A percentile compares a stretch with the other conserved stretches of the same genome.
Conservation (phyloP, 2,329 filamentous ascomycete genomes). For the Fusarium sp. region DNA sequence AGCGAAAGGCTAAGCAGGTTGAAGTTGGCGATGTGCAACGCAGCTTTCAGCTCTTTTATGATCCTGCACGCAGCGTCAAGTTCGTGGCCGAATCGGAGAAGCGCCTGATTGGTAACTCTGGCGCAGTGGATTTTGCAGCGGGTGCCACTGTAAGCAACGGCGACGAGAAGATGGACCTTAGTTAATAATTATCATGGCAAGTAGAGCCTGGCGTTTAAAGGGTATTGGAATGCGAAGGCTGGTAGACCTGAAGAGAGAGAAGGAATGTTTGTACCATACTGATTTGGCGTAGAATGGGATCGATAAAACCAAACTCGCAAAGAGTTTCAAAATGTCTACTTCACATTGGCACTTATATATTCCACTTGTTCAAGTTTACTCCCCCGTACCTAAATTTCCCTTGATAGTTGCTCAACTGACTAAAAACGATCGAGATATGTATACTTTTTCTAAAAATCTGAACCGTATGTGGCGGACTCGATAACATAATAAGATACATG, state of each 20-base stretch:
- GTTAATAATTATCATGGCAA: constrained; percentile 51
- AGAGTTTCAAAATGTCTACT: constrained; percentile 28
- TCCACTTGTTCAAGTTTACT: not conserved
- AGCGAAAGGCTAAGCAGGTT: constrained; percentile 87
- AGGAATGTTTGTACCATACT: constrained; percentile 48
- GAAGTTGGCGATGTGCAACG: constrained; percentile 89
- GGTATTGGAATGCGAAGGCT: constrained; percentile 36
- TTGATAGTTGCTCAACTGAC: not conserved
- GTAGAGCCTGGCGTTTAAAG: constrained; percentile 49
- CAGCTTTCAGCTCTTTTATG: constrained; percentile 94
- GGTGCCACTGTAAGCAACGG: constrained; percentile 38
- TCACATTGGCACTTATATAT: constrained; percentile 8
- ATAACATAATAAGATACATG: not conserved
- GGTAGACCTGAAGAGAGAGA: constrained; percentile 32
- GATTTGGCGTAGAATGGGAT: constrained; percentile 46
- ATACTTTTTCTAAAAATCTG: not conserved
- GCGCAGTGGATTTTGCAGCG: constrained; percentile 77
- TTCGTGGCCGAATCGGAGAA: constrained; percentile 93
- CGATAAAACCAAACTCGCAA: constrained; percentile 29
- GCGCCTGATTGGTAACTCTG: constrained; percentile 89
- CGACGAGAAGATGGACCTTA: constrained; percentile 64
- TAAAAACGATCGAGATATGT: not conserved
- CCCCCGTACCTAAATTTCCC: not conserved
- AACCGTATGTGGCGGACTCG: not conserved
- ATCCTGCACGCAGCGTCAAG: constrained; percentile 86